Conservation (phyloP, 2,329 filamentous ascomycete genomes). For the Diaporthe sp. region DNA sequence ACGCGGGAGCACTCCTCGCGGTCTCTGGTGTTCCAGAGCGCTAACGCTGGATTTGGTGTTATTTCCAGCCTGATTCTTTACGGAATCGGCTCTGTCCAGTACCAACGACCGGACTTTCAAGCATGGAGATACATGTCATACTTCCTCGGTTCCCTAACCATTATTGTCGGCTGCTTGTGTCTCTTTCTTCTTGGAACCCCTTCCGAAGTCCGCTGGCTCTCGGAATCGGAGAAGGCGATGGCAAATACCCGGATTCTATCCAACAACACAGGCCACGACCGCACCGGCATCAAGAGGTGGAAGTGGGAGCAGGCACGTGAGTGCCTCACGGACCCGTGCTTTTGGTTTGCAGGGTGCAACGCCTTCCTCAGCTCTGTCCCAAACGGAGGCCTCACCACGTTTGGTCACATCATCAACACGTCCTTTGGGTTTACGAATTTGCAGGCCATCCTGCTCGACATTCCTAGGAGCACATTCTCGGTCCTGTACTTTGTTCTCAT, state of each 20-base stretch:
- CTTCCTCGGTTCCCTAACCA: conserved; percentile 53
- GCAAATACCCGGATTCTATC: conserved; percentile 52
- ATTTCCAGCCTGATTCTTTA: conserved; percentile 54
- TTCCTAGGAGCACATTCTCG: conserved; percentile 51
- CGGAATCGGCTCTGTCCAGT: conserved; percentile 51
- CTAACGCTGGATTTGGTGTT: conserved; percentile 54
- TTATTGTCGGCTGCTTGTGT: conserved; percentile 50
- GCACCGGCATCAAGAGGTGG: conserved; percentile 53
- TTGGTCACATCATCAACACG: conserved; percentile 50
- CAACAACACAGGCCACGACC: conserved; percentile 55
- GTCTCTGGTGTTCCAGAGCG: conserved; percentile 53
- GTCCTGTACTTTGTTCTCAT: conserved; percentile 53
- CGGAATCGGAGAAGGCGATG: conserved; percentile 51
- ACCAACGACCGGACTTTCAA: conserved; percentile 47
- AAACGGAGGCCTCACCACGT: conserved; percentile 47
- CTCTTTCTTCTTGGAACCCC: conserved; percentile 54
- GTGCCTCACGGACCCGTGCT: conserved; percentile 52
- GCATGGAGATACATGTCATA: conserved; percentile 57
- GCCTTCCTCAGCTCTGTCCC: conserved; percentile 54
- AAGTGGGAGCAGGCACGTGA: conserved; percentile 54
- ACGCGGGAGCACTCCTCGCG: conserved; percentile 54
- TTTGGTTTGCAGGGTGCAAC: conserved; percentile 55
- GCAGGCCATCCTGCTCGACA: conserved; percentile 53
- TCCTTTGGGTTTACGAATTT: conserved; percentile 54
- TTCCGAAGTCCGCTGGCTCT: conserved; percentile 54